Percentiles rank a stretch among this genome's conserved stretches.
phyloP scores from a whole-genome alignment of 1,139 yeast species.

The Geotrichum candidum region DNA sequence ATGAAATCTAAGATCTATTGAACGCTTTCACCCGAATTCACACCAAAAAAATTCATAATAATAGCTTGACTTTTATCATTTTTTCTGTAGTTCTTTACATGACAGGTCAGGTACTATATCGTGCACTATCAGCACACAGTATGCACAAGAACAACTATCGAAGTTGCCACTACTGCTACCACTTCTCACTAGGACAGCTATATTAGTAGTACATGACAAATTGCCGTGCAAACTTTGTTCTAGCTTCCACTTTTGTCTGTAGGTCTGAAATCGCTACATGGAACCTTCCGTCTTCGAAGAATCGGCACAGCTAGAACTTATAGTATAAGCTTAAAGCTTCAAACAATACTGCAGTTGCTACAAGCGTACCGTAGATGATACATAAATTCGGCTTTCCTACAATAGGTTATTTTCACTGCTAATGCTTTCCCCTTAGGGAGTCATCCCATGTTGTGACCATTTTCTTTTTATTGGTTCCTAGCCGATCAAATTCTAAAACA shows the following conservation, averaged over 20 bases:
- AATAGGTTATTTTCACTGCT: neutral
- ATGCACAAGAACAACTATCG: neutral
- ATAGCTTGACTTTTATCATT: neutral
- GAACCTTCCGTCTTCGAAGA: neutral
- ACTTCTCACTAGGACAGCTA: neutral
- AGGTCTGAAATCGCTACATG: neutral
- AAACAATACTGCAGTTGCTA: neutral
- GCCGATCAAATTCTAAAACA: neutral
- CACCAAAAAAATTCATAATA: no score
- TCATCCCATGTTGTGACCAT: neutral
- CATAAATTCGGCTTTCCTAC: neutral
- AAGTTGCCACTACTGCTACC: neutral
- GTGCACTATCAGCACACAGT: neutral
- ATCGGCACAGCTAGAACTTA: neutral
- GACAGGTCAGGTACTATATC: neutral
- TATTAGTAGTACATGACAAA: neutral
- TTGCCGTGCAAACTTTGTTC: neutral
- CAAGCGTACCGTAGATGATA: neutral
- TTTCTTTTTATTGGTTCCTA: neutral
- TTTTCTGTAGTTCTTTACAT: neutral
- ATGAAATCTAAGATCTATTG: neutral
- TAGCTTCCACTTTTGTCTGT: neutral
- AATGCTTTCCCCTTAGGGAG: neutral
- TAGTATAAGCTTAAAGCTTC: neutral
- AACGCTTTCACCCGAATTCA: neutral